Evolutionary conservation across 2,329 filamentous ascomycete species (phyloP), one percentile per base, ranked within the genome.

Genomic region (Ceratocystis eucalypticola): DNA sequence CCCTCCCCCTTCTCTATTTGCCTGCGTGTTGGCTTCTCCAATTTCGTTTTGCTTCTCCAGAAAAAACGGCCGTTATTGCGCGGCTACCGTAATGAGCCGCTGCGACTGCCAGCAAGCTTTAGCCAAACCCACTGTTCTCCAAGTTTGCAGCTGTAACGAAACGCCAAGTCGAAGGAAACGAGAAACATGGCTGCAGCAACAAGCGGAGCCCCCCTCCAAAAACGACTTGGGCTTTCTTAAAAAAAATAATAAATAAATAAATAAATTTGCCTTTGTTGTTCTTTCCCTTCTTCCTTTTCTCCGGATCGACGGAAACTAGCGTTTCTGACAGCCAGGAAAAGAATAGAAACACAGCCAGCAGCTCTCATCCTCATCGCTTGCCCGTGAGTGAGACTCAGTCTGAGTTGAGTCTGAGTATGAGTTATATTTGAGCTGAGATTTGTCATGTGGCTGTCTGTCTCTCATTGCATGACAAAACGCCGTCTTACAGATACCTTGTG

Each of bases 291-390:
- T 37, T 28, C 22, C 61, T 45, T 37, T 30, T 30, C 22, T 28
- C 53, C 53, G 53, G 53, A 57, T 57, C 53, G 6, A 57, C 53
- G 53, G 53, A 57, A 28, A 25, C 53, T 28, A 57, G 53, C 53
- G 53, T 57, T 57, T 57, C 53, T 57, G 53, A 57, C 53, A 57
- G 53, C 53, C 53, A 15, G 22, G 4, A 62, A 22, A 2, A 22
- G 15, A 46, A 46, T 15, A 62, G 7, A 28, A 22, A 57, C 53
- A 10, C 8, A 45, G 10, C 37, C 30, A 59, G 25, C 17, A 48
- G 33, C 33, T 37, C 33, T 37, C 33, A 10, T 12, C 10, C 8
- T 37, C 33, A 37, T 37, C 33, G 10, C 10, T 12, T 37, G 33
- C 33, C 10, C 33, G 3, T 37, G 8, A 37, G 8, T 37, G 33